phyloP scores from a whole-genome alignment of 768 basidiomycete species.

The Amanita fuliginea region DNA sequence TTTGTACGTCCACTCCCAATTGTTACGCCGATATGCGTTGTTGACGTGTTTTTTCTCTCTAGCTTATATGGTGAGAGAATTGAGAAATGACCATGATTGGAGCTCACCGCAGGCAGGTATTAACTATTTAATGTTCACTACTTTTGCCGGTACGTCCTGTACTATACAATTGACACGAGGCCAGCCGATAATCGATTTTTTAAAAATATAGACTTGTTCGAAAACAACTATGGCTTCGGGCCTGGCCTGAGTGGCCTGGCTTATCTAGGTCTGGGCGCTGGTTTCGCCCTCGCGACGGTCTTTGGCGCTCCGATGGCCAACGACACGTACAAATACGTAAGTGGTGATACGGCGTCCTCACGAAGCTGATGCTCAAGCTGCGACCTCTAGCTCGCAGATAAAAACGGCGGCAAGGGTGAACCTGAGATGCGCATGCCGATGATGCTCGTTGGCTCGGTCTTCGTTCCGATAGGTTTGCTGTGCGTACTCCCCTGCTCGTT shows the following conservation, averaged over 20 bases:
- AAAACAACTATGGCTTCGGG: slow-evolving; percentile 36
- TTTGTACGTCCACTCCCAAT: slow-evolving; percentile 41
- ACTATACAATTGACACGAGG: neutral
- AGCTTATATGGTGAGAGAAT: slow-evolving; percentile 40
- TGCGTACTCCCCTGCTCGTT: slow-evolving; percentile 20
- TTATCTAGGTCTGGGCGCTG: slow-evolving; percentile 44
- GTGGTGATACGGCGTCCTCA: slow-evolving; percentile 7
- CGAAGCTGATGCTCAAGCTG: neutral
- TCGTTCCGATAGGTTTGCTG: slow-evolving; percentile 62
- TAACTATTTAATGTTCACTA: slow-evolving; percentile 64
- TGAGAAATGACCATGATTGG: neutral
- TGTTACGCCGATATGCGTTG: neutral
- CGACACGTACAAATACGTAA: slow-evolving; percentile 36
- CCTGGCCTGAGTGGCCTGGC: slow-evolving; percentile 43
- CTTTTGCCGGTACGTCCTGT: slow-evolving; percentile 41
- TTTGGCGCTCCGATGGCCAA: slow-evolving; percentile 39
- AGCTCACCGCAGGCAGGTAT: slow-evolving; percentile 25
- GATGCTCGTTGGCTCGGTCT: slow-evolving; percentile 57
- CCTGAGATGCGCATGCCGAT: slow-evolving; percentile 75
- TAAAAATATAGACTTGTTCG: slow-evolving; percentile 33
- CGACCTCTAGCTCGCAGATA: slow-evolving; percentile 29
- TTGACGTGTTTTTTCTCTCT: slow-evolving; percentile 1
- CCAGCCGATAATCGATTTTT: neutral
- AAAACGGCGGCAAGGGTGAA: slow-evolving; percentile 50
- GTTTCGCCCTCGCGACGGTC: slow-evolving; percentile 37